phyloP scores from a whole-genome alignment of 2,329 filamentous ascomycete genomes.

The Aspergillus clavatus region DNA sequence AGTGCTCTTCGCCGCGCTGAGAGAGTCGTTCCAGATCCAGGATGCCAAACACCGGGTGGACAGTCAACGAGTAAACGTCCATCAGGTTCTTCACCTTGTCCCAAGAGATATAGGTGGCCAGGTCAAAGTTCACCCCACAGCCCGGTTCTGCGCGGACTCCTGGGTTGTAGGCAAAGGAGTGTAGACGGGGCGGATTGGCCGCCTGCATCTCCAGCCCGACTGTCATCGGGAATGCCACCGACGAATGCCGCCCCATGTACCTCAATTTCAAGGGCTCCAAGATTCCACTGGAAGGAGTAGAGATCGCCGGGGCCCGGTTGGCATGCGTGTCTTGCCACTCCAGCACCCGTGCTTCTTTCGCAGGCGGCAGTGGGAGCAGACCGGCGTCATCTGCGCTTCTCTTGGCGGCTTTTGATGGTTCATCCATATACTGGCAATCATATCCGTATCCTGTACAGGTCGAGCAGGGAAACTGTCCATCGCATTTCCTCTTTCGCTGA shows the following conservation, averaged over 20 bases:
- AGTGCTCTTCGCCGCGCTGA: conserved; percentile 25
- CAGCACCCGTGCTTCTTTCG: background rate
- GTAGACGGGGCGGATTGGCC: conserved; percentile 30
- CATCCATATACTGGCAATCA: conserved; percentile 21
- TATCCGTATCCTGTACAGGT: conserved; percentile 28
- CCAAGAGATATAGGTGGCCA: conserved; percentile 22
- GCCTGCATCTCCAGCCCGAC: conserved; percentile 31
- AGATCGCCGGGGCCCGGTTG: background rate
- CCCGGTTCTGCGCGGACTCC: conserved; percentile 28
- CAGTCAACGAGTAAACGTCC: conserved; percentile 24
- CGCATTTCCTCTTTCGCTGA: conserved; percentile 28
- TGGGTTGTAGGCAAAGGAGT: conserved; percentile 36
- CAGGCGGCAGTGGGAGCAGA: background rate
- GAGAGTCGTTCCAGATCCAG: conserved; percentile 24
- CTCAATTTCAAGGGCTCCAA: conserved; percentile 27
- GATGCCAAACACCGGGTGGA: conserved; percentile 32
- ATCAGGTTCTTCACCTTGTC: conserved; percentile 22
- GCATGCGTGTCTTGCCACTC: background rate
- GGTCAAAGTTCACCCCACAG: conserved; percentile 14
- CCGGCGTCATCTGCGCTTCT: background rate
- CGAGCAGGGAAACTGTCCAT: conserved; percentile 22
- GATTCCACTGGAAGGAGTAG: conserved; percentile 19
- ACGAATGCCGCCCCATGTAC: conserved; percentile 28
- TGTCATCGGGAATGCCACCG: conserved; percentile 30
- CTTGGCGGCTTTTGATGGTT: background rate